phyloP scores from a whole-genome alignment of 257 asterid genomes.

The Misopates orontium region DNA sequence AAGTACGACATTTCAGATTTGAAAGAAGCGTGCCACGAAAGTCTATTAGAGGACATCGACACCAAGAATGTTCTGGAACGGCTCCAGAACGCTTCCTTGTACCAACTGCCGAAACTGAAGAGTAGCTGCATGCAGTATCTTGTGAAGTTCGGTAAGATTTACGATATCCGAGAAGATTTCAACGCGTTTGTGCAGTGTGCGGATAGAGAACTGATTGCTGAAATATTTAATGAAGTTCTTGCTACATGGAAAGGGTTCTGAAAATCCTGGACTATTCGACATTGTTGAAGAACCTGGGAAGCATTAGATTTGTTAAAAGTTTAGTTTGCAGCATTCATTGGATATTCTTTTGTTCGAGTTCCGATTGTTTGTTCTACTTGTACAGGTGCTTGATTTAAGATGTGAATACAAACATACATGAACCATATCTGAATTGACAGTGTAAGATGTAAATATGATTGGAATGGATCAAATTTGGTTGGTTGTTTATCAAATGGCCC shows the following conservation, averaged over 20 bases:
- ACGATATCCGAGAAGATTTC: constrained; percentile 68
- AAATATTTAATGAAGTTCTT: constrained; percentile 73
- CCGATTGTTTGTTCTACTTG: constrained; percentile 12
- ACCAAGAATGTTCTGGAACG: constrained; percentile 73
- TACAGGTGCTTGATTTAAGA: not conserved
- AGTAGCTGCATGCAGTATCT: constrained; percentile 67
- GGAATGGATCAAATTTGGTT: not conserved
- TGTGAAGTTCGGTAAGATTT: constrained; percentile 90
- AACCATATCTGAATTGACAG: not conserved
- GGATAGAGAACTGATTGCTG: constrained; percentile 69
- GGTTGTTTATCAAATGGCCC: not conserved
- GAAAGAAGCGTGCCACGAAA: constrained; percentile 84
- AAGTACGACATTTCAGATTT: constrained; percentile 72
- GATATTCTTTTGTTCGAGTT: constrained; percentile 20
- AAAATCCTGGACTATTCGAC: constrained; percentile 25
- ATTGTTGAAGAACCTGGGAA: no score
- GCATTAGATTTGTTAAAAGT: not conserved
- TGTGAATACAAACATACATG: not conserved
- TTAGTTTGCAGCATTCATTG: constrained; percentile 19
- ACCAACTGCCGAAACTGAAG: constrained; percentile 71
- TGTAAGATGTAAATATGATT: not conserved
- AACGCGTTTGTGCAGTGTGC: constrained; percentile 61
- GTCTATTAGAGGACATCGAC: constrained; percentile 75
- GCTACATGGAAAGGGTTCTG: constrained; percentile 89
- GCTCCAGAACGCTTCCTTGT: constrained; percentile 76